Evolutionary conservation across 2,329 filamentous ascomycete species (phyloP), one percentile per base, ranked within the genome.

Genomic region (Colletotrichum navitas): DNA sequence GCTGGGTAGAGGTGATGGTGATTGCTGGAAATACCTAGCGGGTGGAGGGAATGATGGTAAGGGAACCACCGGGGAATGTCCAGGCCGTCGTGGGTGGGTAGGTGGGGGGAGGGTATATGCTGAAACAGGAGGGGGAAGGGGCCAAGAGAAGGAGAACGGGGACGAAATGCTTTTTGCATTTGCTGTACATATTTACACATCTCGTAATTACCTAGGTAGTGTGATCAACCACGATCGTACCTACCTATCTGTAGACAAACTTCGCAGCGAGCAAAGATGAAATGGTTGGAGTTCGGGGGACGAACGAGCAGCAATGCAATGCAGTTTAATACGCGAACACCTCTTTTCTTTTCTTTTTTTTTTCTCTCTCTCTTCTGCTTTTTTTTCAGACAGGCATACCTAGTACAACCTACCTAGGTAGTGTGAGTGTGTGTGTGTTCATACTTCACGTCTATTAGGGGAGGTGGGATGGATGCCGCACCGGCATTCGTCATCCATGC

Each of bases 401-500:
- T 39, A 39, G 36, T 39, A 5, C 11, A 11, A 39, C 4, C 4
- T 4, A 39, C 34, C 34, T 39, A 39, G 36, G 36, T 14, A 39
- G 36, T 14, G 36, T 14, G 36, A 14, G 12, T 39, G 12, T 39
- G 34, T 34, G 34, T 10, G 12, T 39, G 34, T 39, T 39, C 36
- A 39, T 11, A 39, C 11, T 14, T 39, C 36, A 39, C 4, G 32
- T 10, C 34, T 34, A 34, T 34, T 34, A 39, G 12, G 24, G 29
- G 29, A 34, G 52, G 63, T 41, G 51, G 65, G 43, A 52, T 29
- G 51, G 34, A 34, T 49, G 51, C 36, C 36, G 12, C 49, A 52
- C 59, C 58, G 51, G 51, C 52, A 41, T 58, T 34, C 52, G 43
- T 32, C 34, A 12, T 51, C 41, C 41, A 68, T 68, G 60, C 66